Evolutionary conservation across 169 alveolate genomes (phyloP).

Genomic region (Ichthyophthirius multifiliis): DNA sequence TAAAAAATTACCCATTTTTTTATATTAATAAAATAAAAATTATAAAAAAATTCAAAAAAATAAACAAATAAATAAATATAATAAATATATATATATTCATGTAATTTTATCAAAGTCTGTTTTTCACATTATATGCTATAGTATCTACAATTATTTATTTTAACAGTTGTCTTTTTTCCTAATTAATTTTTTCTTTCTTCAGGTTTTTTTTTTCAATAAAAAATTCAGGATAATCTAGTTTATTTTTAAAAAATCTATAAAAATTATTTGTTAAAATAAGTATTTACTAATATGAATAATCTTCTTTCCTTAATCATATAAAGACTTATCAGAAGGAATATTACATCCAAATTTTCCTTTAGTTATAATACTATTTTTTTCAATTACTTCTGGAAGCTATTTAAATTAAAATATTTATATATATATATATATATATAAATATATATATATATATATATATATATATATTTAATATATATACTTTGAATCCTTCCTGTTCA

Average conservation of each 20-base stretch:
- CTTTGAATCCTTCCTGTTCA: too few relatives aligned
- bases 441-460: not conserved
- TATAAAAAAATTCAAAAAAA: too few relatives aligned
- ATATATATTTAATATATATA: too few relatives aligned
- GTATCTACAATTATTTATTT: not conserved
- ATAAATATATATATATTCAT: too few relatives aligned
- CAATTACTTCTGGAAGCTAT: not conserved
- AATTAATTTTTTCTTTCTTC: not conserved
- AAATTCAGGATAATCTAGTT: not conserved
- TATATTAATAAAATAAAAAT: too few relatives aligned
- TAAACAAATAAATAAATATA: too few relatives aligned
- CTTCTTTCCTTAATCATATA: not conserved
- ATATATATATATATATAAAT: not conserved
- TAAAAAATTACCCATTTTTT: too few relatives aligned
- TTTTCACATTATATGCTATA: not conserved
- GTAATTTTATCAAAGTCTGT: not conserved
- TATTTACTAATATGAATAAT: not conserved
- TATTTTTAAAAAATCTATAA: not conserved
- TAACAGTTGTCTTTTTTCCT: not conserved
- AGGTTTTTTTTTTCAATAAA: not conserved
- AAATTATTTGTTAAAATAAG: not conserved
- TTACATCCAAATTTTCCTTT: constrained; percentile 4
- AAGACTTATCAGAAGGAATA: not conserved
- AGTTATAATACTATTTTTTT: not conserved
- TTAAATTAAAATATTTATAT: not conserved